A percentile compares a stretch with the other conserved stretches of the same genome.
Evolutionary conservation across 257 asterid species (phyloP).

Genomic region (Solanum chmielewskii): DNA sequence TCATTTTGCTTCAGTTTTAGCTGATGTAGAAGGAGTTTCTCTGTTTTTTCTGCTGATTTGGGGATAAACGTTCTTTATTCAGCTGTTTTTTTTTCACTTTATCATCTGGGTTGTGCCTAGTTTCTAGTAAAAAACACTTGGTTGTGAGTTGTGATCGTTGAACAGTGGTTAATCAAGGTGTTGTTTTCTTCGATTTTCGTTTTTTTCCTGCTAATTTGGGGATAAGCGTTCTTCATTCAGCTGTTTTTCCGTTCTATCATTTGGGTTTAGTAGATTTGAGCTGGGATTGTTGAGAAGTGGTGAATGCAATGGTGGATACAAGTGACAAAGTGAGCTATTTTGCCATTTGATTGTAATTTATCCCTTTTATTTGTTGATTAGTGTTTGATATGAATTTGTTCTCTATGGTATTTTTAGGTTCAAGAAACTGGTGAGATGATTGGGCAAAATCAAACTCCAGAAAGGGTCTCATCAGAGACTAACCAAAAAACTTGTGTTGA

Average conservation of each 20-base stretch:
- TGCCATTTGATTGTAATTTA: not conserved
- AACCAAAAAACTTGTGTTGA: constrained; percentile 66
- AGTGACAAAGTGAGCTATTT: constrained; percentile 74
- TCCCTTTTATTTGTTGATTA: not conserved
- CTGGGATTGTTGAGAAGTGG: not conserved
- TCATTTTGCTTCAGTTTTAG: too few species aligned
- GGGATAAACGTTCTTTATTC: not conserved
- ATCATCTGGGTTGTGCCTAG: not conserved
- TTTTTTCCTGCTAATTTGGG: not conserved
- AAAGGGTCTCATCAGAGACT: constrained; percentile 44
- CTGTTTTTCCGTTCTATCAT: not conserved
- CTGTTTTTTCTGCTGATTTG: not conserved
- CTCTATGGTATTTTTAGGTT: constrained; percentile 15
- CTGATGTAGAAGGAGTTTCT: too few species aligned
- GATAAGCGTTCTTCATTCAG: not conserved
- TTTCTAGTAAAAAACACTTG: not conserved
- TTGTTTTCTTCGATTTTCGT: not conserved
- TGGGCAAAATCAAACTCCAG: constrained; percentile 33
- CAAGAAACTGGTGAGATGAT: constrained; percentile 61
- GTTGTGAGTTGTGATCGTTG: not conserved
- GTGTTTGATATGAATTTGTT: not conserved
- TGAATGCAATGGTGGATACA: constrained; percentile 45
- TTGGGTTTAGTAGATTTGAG: not conserved
- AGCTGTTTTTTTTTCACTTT: not conserved
- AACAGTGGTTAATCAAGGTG: not conserved